These are phyloP conservation scores for Apiotrichum sp. DNA, from an alignment of 1,284 basidiomycete species.

Conservation along the genomic window DNA sequence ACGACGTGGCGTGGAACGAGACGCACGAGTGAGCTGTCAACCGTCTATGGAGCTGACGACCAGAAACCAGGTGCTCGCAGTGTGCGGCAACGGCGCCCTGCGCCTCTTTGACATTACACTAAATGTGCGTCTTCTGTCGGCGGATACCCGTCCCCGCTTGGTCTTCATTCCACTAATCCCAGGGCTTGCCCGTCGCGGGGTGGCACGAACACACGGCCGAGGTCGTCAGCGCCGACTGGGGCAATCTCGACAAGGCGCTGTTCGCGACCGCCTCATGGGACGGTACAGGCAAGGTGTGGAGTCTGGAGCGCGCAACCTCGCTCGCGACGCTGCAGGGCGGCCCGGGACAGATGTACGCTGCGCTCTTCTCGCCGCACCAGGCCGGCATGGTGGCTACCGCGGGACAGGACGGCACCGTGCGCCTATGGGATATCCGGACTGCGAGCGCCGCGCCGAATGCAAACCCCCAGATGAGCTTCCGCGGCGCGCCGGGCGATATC, in stretches of 20 bases:
- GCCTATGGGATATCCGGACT: constrained; percentile 60
- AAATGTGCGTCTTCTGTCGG: constrained; percentile 55
- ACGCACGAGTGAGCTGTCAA: constrained; percentile 62
- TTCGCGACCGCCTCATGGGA: constrained; percentile 93
- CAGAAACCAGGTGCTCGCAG: constrained; percentile 71
- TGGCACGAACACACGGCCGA: constrained; percentile 94
- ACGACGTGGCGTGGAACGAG: constrained; percentile 89
- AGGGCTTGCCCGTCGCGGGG: constrained; percentile 63
- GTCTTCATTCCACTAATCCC: background rate
- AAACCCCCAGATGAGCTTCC: constrained; percentile 2
- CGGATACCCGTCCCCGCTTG: too few relatives aligned
- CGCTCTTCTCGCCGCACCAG: constrained; percentile 84
- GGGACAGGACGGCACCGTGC: constrained; percentile 75
- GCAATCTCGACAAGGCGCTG: constrained; percentile 82
- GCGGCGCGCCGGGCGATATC: constrained; percentile 20
- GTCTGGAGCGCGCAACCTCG: constrained; percentile 69
- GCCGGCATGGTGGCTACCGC: constrained; percentile 73
- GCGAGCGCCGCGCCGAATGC: background rate
- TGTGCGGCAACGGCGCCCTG: constrained; percentile 85
- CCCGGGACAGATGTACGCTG: constrained; percentile 65
- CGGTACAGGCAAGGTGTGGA: constrained; percentile 88
- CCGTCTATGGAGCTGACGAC: constrained; percentile 11
- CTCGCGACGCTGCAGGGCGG: constrained; percentile 70
- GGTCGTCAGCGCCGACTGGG: constrained; percentile 95
- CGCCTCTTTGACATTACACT: constrained; percentile 86